Base-by-base conservation (phyloP, 2,329 filamentous ascomycete genomes). In the Xylaria arbuscula region DNA sequence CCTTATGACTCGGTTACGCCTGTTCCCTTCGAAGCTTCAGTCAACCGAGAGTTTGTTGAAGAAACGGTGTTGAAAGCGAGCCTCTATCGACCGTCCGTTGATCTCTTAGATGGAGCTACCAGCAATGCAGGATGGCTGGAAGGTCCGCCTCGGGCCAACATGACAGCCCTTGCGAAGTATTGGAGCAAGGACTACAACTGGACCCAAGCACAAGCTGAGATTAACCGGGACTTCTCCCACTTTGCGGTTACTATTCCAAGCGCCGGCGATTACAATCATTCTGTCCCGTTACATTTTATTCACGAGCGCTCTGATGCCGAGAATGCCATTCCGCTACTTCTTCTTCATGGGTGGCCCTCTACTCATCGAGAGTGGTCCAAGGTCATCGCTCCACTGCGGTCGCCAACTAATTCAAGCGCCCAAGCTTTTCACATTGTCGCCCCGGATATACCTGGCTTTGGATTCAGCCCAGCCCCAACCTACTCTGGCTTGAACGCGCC, bases 331-430 rank as follows among this genome's bases (percentile, higher is more conserved):
- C 60, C 48, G 1, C 28, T 62, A 3, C 22, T 64, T 10, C 38
- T 64, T 9, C 13, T 64, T 2, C 62, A 64, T 17, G 62, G 62
- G n/a, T 64, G 62, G 62, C 62, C 62, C 4, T 45, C 42, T 11
- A 51, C 62, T 0, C 56, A 51, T 22, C 45, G 40, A 19, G 62
- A 64, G 32, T 53, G 53, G 34, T 24, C 38, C 11, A 28, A 28
- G 19, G 53, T 63, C 24, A 55, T 63, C 38, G 17, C 5, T 55
- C 17, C 50, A 11, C 50, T 63, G 3, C 24, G 15, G 13, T 22
- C 53, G 17, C 60, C 60, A 13, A 24, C 24, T 11, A 48, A 28
- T 22, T n/a, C 50, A 34, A 45, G 36, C 6, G 13, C n/a, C 11
- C 60, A 53, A 32, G 60, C 51, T n/a, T 63, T 63, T 19, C 60